These are phyloP conservation scores for Fusarium pseudonygamai DNA, from an alignment of 2,329 filamentous ascomycete genomes.

Conservation along the genomic window DNA sequence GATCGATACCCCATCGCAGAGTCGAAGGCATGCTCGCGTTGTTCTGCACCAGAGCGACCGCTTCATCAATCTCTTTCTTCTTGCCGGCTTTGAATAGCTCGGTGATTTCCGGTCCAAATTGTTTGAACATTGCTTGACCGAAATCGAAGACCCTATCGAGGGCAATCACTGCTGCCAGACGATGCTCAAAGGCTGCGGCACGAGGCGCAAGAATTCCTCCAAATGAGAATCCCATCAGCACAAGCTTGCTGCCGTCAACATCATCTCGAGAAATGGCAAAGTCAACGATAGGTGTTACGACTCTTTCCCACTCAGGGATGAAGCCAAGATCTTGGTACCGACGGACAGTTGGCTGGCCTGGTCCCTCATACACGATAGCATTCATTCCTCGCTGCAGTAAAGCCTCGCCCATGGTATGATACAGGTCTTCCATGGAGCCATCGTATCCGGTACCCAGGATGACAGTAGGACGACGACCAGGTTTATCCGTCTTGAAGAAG, in stretches of 20 bases:
- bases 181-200: slow-evolving; percentile 56
- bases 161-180: slow-evolving; percentile 47
- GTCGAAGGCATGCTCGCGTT: not conserved
- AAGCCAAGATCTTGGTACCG: slow-evolving; percentile 55
- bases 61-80: not conserved
- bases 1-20: slow-evolving; percentile 1
- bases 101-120: not conserved
- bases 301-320: slow-evolving; percentile 55
- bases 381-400: slow-evolving; percentile 55
- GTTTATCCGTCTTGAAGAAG: slow-evolving; percentile 43
- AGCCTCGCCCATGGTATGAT: slow-evolving; percentile 48
- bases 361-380: slow-evolving; percentile 57
- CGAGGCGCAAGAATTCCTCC: slow-evolving; percentile 53
- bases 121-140: not conserved
- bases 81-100: not conserved
- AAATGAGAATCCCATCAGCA: slow-evolving; percentile 53
- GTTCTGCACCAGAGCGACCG: not conserved
- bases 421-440: slow-evolving; percentile 54
- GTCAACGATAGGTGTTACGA: slow-evolving; percentile 53
- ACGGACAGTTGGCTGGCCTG: slow-evolving; percentile 54
- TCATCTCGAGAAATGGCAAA: slow-evolving; percentile 41
- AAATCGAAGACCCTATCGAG: slow-evolving; percentile 12
- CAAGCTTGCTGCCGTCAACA: slow-evolving; percentile 49
- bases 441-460: slow-evolving; percentile 56
- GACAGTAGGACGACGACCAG: slow-evolving; percentile 48